Percentiles rank a stretch among this genome's conserved stretches.
Conservation (phyloP, 495 filamentous ascomycete species). For the Eremomyces bilateralis region DNA sequence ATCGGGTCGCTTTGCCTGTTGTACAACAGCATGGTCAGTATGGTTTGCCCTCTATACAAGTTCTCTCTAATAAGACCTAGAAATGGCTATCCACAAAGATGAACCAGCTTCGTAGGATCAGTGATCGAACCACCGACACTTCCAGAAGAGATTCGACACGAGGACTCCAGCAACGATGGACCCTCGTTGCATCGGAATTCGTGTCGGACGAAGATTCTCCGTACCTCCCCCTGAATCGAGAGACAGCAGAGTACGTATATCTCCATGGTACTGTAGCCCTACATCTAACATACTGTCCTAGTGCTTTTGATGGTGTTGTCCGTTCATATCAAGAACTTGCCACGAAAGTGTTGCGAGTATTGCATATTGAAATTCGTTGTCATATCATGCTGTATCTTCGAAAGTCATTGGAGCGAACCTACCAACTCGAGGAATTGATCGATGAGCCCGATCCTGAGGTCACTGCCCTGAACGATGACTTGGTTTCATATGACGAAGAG, state of each 20-base stretch:
- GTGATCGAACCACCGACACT: constrained; percentile 21
- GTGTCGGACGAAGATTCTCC: constrained; percentile 38
- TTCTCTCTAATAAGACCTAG: constrained; percentile 18
- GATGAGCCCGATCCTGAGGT: constrained; percentile 62
- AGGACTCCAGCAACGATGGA: constrained; percentile 47
- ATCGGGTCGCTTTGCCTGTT: constrained; percentile 67
- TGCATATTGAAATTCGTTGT: constrained; percentile 74
- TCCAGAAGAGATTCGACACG: constrained; percentile 21
- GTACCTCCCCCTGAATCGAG: constrained; percentile 73
- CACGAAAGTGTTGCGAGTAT: constrained; percentile 49
- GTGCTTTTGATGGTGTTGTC: constrained; percentile 71
- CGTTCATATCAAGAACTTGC: constrained; percentile 59
- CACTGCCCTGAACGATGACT: constrained; percentile 52
- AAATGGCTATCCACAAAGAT: constrained; percentile 84
- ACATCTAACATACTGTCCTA: constrained; percentile 9
- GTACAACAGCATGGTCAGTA: constrained; percentile 67
- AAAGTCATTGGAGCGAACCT: constrained; percentile 19
- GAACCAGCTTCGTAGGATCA: constrained; percentile 51
- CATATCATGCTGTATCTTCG: constrained; percentile 40
- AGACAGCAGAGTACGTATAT: constrained; percentile 56
- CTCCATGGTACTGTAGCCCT: not conserved
- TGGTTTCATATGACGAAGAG: constrained; percentile 69
- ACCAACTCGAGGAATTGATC: constrained; percentile 50
- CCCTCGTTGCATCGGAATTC: constrained; percentile 33
- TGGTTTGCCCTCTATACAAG: not conserved